Percentiles rank a stretch among this genome's conserved stretches.
Evolutionary conservation across 2,329 filamentous ascomycete genomes (phyloP).

Genomic region (Diaporthe sp.): DNA sequence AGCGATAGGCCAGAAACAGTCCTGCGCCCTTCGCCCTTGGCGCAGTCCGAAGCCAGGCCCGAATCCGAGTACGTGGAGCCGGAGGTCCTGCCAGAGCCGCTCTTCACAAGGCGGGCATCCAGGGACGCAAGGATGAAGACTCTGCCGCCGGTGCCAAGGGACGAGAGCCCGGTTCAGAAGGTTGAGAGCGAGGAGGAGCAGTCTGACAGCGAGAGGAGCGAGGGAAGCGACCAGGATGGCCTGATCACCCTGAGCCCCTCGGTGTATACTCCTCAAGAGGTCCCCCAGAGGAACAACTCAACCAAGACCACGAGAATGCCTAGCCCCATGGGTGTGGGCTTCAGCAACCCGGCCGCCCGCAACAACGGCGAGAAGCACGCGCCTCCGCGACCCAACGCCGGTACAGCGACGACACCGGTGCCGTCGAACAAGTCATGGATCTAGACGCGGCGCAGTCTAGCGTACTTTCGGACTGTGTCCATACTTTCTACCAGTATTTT

Average conservation of each 20-base stretch:
- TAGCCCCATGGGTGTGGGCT: conserved; percentile 59
- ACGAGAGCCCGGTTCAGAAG: neutral
- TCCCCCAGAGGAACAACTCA: conserved; percentile 46
- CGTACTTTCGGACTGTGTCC: conserved; percentile 21
- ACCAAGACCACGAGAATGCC: conserved; percentile 51
- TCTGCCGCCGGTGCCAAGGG: conserved; percentile 54
- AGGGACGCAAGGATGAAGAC: conserved; percentile 53
- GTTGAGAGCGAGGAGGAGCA: conserved; percentile 42
- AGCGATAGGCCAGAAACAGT: conserved; percentile 44
- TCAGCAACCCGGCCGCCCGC: conserved; percentile 47
- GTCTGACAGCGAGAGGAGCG: conserved; percentile 38
- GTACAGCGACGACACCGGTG: conserved; percentile 24
- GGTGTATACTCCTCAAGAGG: conserved; percentile 60
- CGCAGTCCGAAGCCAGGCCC: conserved; percentile 26
- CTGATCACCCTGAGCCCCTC: conserved; percentile 60
- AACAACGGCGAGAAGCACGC: conserved; percentile 3
- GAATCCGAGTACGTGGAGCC: conserved; percentile 23
- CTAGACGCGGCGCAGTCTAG: conserved; percentile 25
- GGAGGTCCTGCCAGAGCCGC: conserved; percentile 39
- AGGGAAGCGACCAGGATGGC: conserved; percentile 45
- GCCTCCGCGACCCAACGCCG: conserved; percentile 32
- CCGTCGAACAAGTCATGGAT: conserved; percentile 36
- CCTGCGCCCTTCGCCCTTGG: conserved; percentile 50
- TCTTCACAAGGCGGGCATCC: conserved; percentile 43
- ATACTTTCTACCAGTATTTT: conserved; percentile 12